Conservation (phyloP, 257 asterid genomes). For the Cordia subcordata region DNA sequence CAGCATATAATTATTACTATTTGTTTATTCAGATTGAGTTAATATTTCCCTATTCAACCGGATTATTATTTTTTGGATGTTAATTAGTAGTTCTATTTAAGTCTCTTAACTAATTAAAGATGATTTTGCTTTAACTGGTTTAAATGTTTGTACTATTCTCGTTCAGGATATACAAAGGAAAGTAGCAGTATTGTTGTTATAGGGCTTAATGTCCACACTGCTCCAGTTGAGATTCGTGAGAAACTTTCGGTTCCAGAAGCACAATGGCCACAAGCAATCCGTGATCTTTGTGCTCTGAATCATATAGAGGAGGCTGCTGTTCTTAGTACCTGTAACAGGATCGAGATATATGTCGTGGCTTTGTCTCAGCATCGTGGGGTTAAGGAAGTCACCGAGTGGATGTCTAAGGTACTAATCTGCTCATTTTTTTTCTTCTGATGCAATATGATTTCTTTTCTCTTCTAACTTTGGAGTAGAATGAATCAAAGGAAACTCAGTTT, state of each 20-base stretch:
- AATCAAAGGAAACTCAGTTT: too few species aligned
- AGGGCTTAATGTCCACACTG: slow-evolving; percentile 72
- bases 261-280: slow-evolving; percentile 74
- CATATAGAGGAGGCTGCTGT: slow-evolving; percentile 97
- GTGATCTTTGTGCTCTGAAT: slow-evolving; percentile 62
- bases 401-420: slow-evolving; percentile 66
- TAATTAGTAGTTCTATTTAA: not conserved
- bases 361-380: slow-evolving; percentile 81
- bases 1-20: too few species aligned
- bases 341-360: slow-evolving; percentile 83
- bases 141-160: not conserved
- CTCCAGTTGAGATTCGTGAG: slow-evolving; percentile 88
- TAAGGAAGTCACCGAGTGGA: slow-evolving; percentile 95
- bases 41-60: too few species aligned
- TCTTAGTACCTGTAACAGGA: slow-evolving; percentile 87
- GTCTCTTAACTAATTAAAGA: not conserved
- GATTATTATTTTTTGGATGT: too few species aligned
- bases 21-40: not conserved
- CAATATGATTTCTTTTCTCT: not conserved
- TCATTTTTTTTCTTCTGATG: not conserved
- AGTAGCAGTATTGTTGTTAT: slow-evolving; percentile 70
- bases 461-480: too few species aligned
- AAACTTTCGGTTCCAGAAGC: slow-evolving; percentile 88
- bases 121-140: not conserved
- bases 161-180: slow-evolving; percentile 77